Percentiles rank a stretch among this genome's conserved stretches.
Conservation (phyloP, 306 rosid genomes). For the Citrullus colocynthis region DNA sequence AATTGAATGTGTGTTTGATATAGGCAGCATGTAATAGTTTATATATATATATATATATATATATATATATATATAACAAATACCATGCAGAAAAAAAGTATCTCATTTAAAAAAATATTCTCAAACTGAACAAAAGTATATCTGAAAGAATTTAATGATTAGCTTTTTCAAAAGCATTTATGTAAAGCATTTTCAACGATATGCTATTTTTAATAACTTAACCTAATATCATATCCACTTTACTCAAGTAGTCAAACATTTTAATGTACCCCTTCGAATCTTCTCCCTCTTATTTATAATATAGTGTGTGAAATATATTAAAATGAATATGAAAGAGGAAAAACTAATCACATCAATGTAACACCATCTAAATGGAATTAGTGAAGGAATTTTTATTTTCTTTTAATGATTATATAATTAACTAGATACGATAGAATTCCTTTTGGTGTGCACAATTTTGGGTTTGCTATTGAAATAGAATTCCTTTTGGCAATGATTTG, state of each 20-base stretch:
- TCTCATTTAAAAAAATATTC: neutral
- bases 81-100: neutral
- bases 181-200: neutral
- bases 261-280: too few relatives aligned
- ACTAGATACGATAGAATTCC: neutral
- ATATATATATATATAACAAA: too few relatives aligned
- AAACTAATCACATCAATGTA: too few relatives aligned
- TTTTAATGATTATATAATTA: neutral
- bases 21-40: neutral
- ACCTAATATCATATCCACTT: neutral
- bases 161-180: too few relatives aligned
- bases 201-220: neutral
- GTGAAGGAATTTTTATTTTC: neutral
- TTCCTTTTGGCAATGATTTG: neutral
- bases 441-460: neutral
- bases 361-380: neutral
- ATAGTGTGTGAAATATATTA: too few relatives aligned
- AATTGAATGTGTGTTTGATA: neutral
- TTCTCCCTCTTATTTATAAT: too few relatives aligned
- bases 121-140: neutral
- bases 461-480: neutral
- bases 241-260: too few relatives aligned
- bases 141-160: too few relatives aligned
- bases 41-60: too few relatives aligned
- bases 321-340: too few relatives aligned